Evolutionary conservation across 441 rosid genomes (phyloP), one percentile per base, ranked within the genome.

Genomic region (Brassica balearica): DNA sequence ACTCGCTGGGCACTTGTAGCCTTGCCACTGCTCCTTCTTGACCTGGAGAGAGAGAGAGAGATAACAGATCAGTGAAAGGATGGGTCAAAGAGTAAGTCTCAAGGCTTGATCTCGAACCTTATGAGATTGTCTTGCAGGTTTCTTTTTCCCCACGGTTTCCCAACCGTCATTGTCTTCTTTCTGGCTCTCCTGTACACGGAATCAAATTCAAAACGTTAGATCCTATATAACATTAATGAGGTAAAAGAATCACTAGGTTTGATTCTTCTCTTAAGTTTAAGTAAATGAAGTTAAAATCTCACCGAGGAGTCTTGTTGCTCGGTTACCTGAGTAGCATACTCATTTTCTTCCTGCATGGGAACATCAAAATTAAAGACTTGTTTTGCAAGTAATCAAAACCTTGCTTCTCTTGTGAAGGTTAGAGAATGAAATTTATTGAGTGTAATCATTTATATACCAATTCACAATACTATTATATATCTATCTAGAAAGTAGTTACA

Each of bases 141-240:
- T 90, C 84, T 86, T 91, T 68, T 77, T 83, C 14, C 91, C 92
- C 71, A 91, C 97, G 64, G 95, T 88, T 84, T 91, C 96, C 99
- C 99, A 93, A 71, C 94, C 91, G 74, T 86, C 98, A 72, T 83
- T 81, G 14, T 76, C 82, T 64, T 83, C 82, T 70, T 65, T 76
- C 38, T 66, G 78, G 53, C 14, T 76, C 73, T 85, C 86, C 95
- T 88, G 76, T 10, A 14, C 6, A n/a, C 12, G 15, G 22, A 36
- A 41, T 25, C 62, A 79, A 78, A 38, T 20, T 72, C 17, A 0
- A 0, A 6, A 10, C 38, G 41, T 79, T 15, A 77, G 67, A 51
- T 68, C 53, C 32, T 5, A 41, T 23, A n/a, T n/a, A n/a, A n/a
- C n/a, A n/a, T n/a, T n/a, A n/a, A n/a, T n/a, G n/a, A n/a, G n/a